Conservation (phyloP, 768 basidiomycete genomes). For the Hydnomerulius pinastri region DNA sequence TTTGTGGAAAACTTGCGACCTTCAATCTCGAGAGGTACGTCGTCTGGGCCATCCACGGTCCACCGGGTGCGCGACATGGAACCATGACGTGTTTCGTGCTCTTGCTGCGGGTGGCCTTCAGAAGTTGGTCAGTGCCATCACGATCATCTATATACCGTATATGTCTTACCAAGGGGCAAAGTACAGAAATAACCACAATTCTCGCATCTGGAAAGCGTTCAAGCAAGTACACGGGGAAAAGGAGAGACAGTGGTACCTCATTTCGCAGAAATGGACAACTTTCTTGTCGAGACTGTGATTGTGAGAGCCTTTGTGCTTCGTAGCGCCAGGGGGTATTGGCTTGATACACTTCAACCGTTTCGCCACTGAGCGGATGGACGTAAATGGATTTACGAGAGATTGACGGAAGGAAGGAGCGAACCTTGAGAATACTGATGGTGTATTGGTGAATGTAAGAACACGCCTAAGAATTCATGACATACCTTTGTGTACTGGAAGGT, state of each 20-base stretch:
- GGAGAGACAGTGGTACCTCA: conserved; percentile 31
- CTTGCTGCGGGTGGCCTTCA: conserved; percentile 52
- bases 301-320: conserved; percentile 49
- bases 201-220: conserved; percentile 40
- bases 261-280: conserved; percentile 57
- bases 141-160: neutral
- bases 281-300: conserved; percentile 45
- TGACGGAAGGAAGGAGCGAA: conserved; percentile 15
- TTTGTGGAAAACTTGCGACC: conserved; percentile 50
- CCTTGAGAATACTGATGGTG: conserved; percentile 54
- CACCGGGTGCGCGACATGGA: conserved; percentile 56
- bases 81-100: conserved; percentile 60
- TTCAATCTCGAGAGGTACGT: conserved; percentile 43
- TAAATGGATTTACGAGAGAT: neutral
- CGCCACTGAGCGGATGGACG: conserved; percentile 34
- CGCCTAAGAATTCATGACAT: neutral
- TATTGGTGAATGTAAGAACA: neutral
- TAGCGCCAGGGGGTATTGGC: conserved; percentile 43
- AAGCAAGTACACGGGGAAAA: neutral
- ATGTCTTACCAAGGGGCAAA: conserved; percentile 49
- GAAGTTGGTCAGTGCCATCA: neutral
- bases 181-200: conserved; percentile 63
- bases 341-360: conserved; percentile 54
- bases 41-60: conserved; percentile 51
- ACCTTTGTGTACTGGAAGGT: conserved; percentile 70